Conservation (phyloP, 192 early-diverging fungal genomes). For the Powellomyces hirtus region DNA sequence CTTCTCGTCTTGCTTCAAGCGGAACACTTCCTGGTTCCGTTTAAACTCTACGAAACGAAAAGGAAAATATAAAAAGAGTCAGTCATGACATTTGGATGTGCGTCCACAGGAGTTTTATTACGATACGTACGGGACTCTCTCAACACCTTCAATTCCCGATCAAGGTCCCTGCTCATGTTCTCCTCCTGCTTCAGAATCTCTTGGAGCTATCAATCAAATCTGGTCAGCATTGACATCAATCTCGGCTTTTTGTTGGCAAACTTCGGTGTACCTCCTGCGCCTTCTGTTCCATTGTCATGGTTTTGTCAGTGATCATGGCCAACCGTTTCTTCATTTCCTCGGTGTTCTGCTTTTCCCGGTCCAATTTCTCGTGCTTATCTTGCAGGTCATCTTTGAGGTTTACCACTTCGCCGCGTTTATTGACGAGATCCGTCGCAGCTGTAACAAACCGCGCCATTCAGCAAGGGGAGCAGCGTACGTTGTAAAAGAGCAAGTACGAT, state of each 20-base stretch:
- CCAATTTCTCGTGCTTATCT: slow-evolving; percentile 39
- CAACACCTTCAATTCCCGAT: slow-evolving; percentile 52
- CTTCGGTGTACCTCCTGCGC: slow-evolving; percentile 40
- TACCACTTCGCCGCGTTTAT: slow-evolving; percentile 38
- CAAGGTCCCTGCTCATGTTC: slow-evolving; percentile 45
- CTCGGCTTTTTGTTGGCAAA: not conserved
- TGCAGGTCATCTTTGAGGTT: slow-evolving; percentile 50
- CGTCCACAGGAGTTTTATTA: not conserved
- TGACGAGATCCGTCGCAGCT: slow-evolving; percentile 53
- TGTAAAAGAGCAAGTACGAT: too few relatives aligned
- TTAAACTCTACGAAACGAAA: slow-evolving; percentile 50
- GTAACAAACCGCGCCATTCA: not conserved
- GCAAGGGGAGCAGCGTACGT: too few relatives aligned
- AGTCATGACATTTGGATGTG: not conserved
- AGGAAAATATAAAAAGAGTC: too few relatives aligned
- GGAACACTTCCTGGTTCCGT: slow-evolving; percentile 53
- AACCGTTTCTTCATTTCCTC: slow-evolving; percentile 40
- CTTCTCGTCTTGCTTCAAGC: slow-evolving; percentile 55
- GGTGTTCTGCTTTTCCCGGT: slow-evolving; percentile 33
- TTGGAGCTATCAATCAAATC: slow-evolving; percentile 39
- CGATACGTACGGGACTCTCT: slow-evolving; percentile 46
- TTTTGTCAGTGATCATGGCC: slow-evolving; percentile 36
- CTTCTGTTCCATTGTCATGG: slow-evolving; percentile 48
- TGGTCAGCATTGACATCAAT: not conserved
- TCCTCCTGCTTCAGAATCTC: slow-evolving; percentile 54